phyloP scores from a whole-genome alignment of 1,284 basidiomycete genomes.

The Moesziomyces sp. region DNA sequence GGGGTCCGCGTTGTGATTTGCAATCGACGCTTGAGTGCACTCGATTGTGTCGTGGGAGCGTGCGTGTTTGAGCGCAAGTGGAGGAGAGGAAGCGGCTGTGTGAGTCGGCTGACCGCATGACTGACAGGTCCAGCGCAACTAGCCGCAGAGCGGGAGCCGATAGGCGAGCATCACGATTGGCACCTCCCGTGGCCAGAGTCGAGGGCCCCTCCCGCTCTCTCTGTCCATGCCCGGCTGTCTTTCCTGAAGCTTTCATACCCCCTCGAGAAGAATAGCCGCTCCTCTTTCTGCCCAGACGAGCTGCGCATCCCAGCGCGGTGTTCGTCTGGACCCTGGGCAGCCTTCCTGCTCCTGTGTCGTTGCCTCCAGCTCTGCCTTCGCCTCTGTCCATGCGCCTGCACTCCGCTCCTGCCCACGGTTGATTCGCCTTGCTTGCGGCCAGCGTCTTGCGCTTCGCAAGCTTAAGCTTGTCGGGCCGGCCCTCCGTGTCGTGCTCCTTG shows the following conservation, averaged over 20 bases:
- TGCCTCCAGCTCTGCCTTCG: neutral
- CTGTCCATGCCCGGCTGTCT: neutral
- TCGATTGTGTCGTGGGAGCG: neutral
- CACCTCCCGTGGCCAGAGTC: neutral
- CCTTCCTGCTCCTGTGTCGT: neutral
- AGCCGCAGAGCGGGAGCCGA: neutral
- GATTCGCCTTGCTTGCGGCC: neutral
- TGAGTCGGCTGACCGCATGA: neutral
- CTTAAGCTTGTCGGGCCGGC: neutral
- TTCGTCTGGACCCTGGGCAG: neutral
- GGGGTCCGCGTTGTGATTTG: neutral
- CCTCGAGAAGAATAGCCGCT: neutral
- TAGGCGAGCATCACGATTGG: neutral
- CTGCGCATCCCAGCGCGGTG: neutral
- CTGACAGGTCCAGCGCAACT: neutral
- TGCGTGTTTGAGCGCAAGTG: neutral
- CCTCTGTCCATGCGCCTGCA: neutral
- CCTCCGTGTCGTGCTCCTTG: neutral
- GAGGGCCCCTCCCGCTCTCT: neutral
- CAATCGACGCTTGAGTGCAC: neutral
- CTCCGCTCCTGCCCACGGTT: neutral
- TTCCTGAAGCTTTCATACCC: neutral
- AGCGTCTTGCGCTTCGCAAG: neutral
- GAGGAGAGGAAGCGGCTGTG: neutral
- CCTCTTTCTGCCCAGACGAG: neutral